Evolutionary conservation across 2,329 filamentous ascomycete genomes (phyloP).

Genomic region (Ophiostoma piceae): DNA sequence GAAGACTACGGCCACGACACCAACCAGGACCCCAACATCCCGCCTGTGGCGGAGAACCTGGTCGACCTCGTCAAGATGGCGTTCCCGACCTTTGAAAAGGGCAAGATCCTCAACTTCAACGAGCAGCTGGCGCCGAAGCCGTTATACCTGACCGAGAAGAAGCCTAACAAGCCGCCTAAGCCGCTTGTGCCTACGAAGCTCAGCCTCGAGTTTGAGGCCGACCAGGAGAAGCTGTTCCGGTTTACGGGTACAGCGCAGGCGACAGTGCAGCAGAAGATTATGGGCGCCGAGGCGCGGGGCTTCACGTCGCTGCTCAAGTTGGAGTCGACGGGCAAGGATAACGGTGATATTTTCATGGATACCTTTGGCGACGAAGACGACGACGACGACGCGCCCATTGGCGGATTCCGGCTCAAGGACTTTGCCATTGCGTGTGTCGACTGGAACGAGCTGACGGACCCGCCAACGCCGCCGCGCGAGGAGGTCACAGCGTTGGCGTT

Average conservation of each 20-base stretch:
- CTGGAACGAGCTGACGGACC: constrained; percentile 64
- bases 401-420: constrained; percentile 71
- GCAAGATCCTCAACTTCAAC: constrained; percentile 71
- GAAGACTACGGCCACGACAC: constrained; percentile 41
- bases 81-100: constrained; percentile 75
- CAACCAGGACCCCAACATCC: constrained; percentile 59
- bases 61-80: constrained; percentile 72
- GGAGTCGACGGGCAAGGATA: constrained; percentile 40
- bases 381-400: constrained; percentile 60
- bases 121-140: constrained; percentile 77
- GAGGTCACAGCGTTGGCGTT: constrained; percentile 28
- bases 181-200: constrained; percentile 81
- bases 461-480: constrained; percentile 34
- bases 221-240: constrained; percentile 81
- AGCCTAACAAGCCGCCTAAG: constrained; percentile 72
- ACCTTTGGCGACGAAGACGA: constrained; percentile 40
- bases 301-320: constrained; percentile 41
- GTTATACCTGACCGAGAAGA: constrained; percentile 72
- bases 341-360: constrained; percentile 39
- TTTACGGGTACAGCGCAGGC: constrained; percentile 57
- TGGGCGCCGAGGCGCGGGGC: constrained; percentile 47
- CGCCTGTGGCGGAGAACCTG: constrained; percentile 64
- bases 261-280: constrained; percentile 52
- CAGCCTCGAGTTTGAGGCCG: constrained; percentile 75
- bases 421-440: constrained; percentile 81